These are phyloP conservation scores for Xanthoconium purpureum DNA, from an alignment of 768 basidiomycete species.

Conservation along the genomic window DNA sequence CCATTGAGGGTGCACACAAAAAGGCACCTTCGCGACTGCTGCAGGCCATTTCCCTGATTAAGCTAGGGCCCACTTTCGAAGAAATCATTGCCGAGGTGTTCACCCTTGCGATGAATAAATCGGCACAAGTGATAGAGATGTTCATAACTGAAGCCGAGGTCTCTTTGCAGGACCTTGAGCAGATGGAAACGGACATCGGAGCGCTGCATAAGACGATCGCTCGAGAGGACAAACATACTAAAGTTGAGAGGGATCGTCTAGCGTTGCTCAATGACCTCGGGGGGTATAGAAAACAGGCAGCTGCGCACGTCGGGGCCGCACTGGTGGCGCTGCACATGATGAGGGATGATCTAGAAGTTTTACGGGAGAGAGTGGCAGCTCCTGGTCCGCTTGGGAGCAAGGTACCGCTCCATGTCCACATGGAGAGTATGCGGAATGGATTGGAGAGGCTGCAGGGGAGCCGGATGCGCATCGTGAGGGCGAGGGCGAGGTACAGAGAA, in stretches of 20 bases:
- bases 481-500: slow-evolving; percentile 49
- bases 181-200: slow-evolving; percentile 58
- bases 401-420: slow-evolving; percentile 70
- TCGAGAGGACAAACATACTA: slow-evolving; percentile 52
- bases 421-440: slow-evolving; percentile 66
- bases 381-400: slow-evolving; percentile 59
- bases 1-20: slow-evolving; percentile 42
- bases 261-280: slow-evolving; percentile 52
- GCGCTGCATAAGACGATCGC: slow-evolving; percentile 56
- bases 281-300: slow-evolving; percentile 57
- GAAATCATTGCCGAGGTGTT: slow-evolving; percentile 55
- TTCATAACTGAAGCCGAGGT: slow-evolving; percentile 67
- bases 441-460: slow-evolving; percentile 55
- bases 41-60: slow-evolving; percentile 41
- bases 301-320: slow-evolving; percentile 63
- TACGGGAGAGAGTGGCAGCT: slow-evolving; percentile 67
- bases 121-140: slow-evolving; percentile 49
- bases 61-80: slow-evolving; percentile 32
- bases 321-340: slow-evolving; percentile 58
- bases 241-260: slow-evolving; percentile 46
- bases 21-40: slow-evolving; percentile 31
- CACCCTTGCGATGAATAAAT: slow-evolving; percentile 57
- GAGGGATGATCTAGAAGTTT: slow-evolving; percentile 73
- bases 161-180: slow-evolving; percentile 52
- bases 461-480: slow-evolving; percentile 47